Conservation (phyloP, 306 rosid genomes). For the Luffa aegyptiaca region DNA sequence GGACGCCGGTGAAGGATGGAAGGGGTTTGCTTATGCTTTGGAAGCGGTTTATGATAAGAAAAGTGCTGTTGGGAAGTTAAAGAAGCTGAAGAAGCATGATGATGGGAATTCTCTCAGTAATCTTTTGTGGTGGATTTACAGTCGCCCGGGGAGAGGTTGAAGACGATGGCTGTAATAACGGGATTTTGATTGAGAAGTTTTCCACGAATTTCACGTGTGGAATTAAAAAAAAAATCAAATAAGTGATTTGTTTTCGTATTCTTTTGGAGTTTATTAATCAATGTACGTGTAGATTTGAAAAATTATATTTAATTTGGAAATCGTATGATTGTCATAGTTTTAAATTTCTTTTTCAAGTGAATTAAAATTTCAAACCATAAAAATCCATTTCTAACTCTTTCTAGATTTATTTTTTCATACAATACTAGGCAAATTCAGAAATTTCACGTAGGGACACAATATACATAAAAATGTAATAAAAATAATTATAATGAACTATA, state of each 20-base stretch:
- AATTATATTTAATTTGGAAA: too few relatives aligned
- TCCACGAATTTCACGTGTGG: not conserved
- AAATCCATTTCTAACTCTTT: too few relatives aligned
- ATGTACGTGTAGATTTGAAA: not conserved
- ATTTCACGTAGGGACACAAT: too few relatives aligned
- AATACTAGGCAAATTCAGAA: too few relatives aligned
- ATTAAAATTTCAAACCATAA: too few relatives aligned
- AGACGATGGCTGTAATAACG: not conserved
- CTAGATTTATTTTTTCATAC: too few relatives aligned
- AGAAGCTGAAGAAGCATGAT: conserved; percentile 43
- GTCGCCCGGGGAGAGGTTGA: conserved; percentile 7
- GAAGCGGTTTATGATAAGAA: conserved; percentile 47
- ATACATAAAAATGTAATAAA: too few relatives aligned
- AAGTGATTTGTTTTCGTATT: not conserved
- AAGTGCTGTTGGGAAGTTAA: conserved; percentile 33
- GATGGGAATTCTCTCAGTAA: conserved; percentile 71
- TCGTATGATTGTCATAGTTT: too few relatives aligned
- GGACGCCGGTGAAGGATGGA: conserved; percentile 85
- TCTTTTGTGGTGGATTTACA: conserved; percentile 80
- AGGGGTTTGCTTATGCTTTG: conserved; percentile 60
- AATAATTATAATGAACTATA: too few relatives aligned
- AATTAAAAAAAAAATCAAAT: too few relatives aligned
- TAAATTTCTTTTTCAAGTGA: too few relatives aligned
- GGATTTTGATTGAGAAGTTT: not conserved
- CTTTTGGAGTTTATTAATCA: not conserved